Conservation (phyloP, 306 rosid species). For the Aeschynomene evenia region DNA sequence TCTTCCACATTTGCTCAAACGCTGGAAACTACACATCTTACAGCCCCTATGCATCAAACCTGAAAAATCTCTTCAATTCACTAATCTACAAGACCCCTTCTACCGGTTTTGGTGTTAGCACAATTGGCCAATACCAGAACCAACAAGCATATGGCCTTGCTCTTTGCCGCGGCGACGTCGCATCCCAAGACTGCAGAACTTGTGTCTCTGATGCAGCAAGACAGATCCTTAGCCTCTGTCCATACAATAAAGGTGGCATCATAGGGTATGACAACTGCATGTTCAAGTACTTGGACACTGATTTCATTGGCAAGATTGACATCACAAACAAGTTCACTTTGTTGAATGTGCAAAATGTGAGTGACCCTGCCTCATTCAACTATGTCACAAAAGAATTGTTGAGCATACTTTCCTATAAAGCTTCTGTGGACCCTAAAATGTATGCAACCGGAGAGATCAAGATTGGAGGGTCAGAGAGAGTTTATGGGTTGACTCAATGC, state of each 20-base stretch:
- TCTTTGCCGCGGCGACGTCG: constrained; percentile 31
- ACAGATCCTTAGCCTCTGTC: constrained; percentile 26
- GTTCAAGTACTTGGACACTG: constrained; percentile 35
- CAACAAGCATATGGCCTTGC: constrained; percentile 30
- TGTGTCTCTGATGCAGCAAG: constrained; percentile 34
- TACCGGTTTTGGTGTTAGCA: constrained; percentile 26
- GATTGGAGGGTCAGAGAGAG: background rate
- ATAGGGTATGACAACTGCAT: constrained; percentile 40
- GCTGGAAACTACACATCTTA: constrained; percentile 40
- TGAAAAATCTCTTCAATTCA: background rate
- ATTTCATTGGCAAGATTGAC: constrained; percentile 42
- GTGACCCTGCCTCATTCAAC: constrained; percentile 23
- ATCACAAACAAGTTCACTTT: constrained; percentile 13
- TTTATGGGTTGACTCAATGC: constrained; percentile 49
- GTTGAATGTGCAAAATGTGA: constrained; percentile 26
- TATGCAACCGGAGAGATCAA: constrained; percentile 29
- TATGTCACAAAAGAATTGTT: constrained; percentile 21
- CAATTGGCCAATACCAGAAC: constrained; percentile 12
- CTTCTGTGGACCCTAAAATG: constrained; percentile 24
- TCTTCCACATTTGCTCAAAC: constrained; percentile 45
- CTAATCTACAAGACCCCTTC: constrained; percentile 31
- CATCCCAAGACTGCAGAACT: constrained; percentile 33
- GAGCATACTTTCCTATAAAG: constrained; percentile 23
- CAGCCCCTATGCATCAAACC: constrained; percentile 24
- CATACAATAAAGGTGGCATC: constrained; percentile 32